Evolutionary conservation across 768 basidiomycete genomes (phyloP).

Genomic region (Tylopilus felleus): DNA sequence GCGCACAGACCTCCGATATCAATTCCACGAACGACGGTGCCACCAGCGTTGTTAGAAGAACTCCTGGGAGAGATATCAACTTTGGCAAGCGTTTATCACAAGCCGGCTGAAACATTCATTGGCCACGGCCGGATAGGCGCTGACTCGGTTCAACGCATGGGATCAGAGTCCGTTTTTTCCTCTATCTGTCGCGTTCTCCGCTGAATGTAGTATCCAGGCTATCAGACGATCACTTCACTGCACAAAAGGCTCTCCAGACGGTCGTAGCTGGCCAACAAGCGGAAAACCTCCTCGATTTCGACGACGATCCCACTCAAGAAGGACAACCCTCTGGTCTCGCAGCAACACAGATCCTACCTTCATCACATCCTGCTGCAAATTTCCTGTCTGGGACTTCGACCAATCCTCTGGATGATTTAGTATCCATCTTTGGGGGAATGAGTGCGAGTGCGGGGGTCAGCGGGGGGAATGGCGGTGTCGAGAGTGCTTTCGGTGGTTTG

Average conservation of each 20-base stretch:
- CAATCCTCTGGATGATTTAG: constrained; percentile 91
- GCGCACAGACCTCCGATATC: constrained; percentile 92
- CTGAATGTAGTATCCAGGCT: constrained; percentile 34
- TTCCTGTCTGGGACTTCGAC: constrained; percentile 75
- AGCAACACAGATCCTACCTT: constrained; percentile 68
- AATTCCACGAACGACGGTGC: constrained; percentile 86
- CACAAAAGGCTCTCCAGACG: constrained; percentile 83
- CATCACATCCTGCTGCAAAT: constrained; percentile 70
- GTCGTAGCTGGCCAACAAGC: constrained; percentile 89
- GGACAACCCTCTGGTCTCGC: constrained; percentile 69
- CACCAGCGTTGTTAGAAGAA: constrained; percentile 85
- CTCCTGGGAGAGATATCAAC: constrained; percentile 85
- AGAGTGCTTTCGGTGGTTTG: constrained; percentile 18
- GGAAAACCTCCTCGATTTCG: constrained; percentile 94
- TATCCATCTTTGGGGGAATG: constrained; percentile 80
- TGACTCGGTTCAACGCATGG: constrained; percentile 68
- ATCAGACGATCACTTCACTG: constrained; percentile 66
- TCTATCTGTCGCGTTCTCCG: not conserved
- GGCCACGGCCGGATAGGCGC: constrained; percentile 87
- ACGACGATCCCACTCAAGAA: constrained; percentile 60
- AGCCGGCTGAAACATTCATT: constrained; percentile 93
- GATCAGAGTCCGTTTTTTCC: constrained; percentile 47
- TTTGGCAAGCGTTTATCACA: constrained; percentile 95
- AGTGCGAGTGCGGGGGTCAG: constrained; percentile 26
- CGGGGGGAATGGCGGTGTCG: constrained; percentile 11